Evolutionary conservation across 2,329 filamentous ascomycete genomes (phyloP).

Genomic region (Fusarium coicis): DNA sequence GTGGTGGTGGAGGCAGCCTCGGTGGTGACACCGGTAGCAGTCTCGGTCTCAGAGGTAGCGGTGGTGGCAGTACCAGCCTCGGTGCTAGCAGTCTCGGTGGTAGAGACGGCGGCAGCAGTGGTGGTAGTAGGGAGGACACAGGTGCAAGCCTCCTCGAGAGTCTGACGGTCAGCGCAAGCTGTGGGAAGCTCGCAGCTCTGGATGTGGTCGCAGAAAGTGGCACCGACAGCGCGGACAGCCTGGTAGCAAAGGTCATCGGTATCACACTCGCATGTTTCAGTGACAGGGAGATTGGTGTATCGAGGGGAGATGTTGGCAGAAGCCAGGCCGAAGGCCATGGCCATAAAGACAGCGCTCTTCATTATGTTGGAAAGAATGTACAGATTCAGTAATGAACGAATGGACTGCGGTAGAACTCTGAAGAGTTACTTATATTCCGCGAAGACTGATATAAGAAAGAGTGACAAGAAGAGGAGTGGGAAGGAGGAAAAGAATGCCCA

Average conservation of each 20-base stretch:
- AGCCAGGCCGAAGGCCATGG: conserved; percentile 47
- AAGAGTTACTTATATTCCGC: conserved; percentile 40
- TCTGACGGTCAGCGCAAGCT: neutral
- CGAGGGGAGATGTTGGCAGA: neutral
- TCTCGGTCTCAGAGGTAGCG: neutral
- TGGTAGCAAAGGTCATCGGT: conserved; percentile 5
- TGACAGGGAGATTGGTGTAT: too few species aligned
- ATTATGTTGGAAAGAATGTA: conserved; percentile 46
- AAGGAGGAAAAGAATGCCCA: neutral
- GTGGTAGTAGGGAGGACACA: neutral
- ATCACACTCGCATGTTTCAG: conserved; percentile 18
- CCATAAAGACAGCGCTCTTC: conserved; percentile 48
- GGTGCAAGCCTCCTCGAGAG: neutral
- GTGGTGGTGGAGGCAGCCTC: conserved; percentile 12
- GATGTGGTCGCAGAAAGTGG: neutral
- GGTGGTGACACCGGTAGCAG: neutral
- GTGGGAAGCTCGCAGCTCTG: fast-evolving
- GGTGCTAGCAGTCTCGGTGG: conserved; percentile 11
- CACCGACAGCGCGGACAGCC: neutral
- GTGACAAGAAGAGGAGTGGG: conserved; percentile 29
- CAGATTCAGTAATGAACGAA: conserved; percentile 44
- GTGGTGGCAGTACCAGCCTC: conserved; percentile 6
- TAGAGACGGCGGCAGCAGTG: neutral
- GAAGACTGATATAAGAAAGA: conserved; percentile 29
- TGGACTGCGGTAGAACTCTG: conserved; percentile 41